These are phyloP conservation scores for Camellia lanceoleosa DNA, from an alignment of 148 eudicot genomes.

Conservation along the genomic window DNA sequence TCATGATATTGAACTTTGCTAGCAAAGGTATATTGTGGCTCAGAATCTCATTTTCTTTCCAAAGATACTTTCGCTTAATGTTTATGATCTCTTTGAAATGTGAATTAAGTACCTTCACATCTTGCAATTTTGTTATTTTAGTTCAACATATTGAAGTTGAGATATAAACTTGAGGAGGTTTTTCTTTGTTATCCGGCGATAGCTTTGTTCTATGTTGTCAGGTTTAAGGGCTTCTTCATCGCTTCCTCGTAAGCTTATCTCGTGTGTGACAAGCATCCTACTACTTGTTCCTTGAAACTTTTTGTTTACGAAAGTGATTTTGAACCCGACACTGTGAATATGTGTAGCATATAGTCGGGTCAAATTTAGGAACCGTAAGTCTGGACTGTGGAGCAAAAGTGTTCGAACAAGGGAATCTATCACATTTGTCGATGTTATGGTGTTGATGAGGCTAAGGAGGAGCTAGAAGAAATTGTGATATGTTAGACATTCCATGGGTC, in stretches of 20 bases:
- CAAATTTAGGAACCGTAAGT: conserved; percentile 81
- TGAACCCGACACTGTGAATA: conserved; percentile 10
- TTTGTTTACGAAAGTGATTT: neutral
- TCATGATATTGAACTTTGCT: too few relatives aligned
- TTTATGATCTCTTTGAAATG: neutral
- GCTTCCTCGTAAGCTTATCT: conserved; percentile 75
- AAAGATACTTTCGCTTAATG: neutral
- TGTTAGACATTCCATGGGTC: conserved; percentile 10
- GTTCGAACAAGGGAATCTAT: conserved; percentile 65
- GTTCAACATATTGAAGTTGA: neutral
- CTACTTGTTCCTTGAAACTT: neutral
- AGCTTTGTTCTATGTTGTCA: conserved; percentile 73
- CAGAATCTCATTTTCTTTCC: neutral
- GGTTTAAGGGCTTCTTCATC: conserved; percentile 73
- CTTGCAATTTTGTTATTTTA: conserved; percentile 3
- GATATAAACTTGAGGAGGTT: neutral
- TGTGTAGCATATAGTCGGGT: conserved; percentile 67
- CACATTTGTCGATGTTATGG: conserved; percentile 98
- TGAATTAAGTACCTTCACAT: neutral
- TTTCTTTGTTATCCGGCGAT: conserved; percentile 40
- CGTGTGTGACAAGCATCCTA: conserved; percentile 39
- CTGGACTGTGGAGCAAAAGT: conserved; percentile 73
- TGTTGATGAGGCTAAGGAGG: conserved; percentile 98
- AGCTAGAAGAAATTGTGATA: conserved; percentile 98
- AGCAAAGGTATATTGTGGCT: neutral